Conservation (phyloP, 306 rosid species). For the Luffa acutangula region DNA sequence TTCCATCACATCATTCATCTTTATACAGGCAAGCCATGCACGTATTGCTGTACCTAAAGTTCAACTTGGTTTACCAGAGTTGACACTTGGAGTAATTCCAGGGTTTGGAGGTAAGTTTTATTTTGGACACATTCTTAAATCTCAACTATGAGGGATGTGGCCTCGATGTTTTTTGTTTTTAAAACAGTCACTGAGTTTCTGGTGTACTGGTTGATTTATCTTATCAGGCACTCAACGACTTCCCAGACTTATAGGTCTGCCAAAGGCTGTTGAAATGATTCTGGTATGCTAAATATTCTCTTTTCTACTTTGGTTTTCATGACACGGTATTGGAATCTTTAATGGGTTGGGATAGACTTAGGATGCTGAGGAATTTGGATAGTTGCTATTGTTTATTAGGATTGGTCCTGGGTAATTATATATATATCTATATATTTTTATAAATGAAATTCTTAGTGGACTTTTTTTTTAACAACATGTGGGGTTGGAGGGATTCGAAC, state of each 20-base stretch:
- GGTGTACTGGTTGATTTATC: slow-evolving; percentile 17
- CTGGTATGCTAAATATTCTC: slow-evolving; percentile 39
- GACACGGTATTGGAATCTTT: background rate
- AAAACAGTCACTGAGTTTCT: slow-evolving; percentile 12
- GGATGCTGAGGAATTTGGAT: background rate
- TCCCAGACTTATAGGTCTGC: slow-evolving; percentile 84
- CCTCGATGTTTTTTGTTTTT: background rate
- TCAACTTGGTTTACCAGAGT: slow-evolving; percentile 91
- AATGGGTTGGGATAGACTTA: background rate
- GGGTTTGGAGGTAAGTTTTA: slow-evolving; percentile 80
- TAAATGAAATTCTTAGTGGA: background rate
- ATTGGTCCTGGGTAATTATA: background rate
- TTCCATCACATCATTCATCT: slow-evolving; percentile 5
- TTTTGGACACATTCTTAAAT: slow-evolving; percentile 7
- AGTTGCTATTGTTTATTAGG: background rate
- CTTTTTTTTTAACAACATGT: too few relatives aligned
- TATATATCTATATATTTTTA: too few relatives aligned
- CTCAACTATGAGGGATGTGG: background rate
- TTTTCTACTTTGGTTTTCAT: background rate
- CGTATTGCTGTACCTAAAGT: slow-evolving; percentile 78
- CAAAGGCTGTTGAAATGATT: slow-evolving; percentile 87
- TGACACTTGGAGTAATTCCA: slow-evolving; percentile 85
- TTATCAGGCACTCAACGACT: slow-evolving; percentile 88
- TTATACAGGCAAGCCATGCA: slow-evolving; percentile 79
- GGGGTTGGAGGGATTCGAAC: too few relatives aligned